These are phyloP conservation scores for Trichoderma semiorbis DNA, from an alignment of 2,329 filamentous ascomycete genomes.

Conservation along the genomic window DNA sequence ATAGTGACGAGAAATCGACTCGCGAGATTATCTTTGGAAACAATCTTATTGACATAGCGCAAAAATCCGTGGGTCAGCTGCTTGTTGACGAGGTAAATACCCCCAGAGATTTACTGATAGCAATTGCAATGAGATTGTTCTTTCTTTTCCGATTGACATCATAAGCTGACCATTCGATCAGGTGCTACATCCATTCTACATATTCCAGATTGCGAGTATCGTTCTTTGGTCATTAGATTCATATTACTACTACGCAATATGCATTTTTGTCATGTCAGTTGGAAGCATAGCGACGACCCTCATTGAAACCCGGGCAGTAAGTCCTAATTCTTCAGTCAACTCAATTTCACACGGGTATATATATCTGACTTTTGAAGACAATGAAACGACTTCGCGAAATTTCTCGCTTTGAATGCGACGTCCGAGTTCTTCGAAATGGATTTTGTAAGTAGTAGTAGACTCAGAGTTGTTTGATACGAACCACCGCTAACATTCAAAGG, in stretches of 20 bases:
- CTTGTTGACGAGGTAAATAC: conserved; percentile 74
- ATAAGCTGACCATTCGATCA: conserved; percentile 31
- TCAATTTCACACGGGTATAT: neutral
- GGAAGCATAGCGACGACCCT: conserved; percentile 88
- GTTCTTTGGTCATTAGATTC: conserved; percentile 92
- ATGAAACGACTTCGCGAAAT: conserved; percentile 90
- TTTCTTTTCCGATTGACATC: too few species aligned
- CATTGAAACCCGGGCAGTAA: conserved; percentile 78
- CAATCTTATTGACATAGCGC: conserved; percentile 89
- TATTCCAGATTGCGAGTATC: conserved; percentile 94
- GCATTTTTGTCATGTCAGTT: conserved; percentile 92
- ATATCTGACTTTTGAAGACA: conserved; percentile 50
- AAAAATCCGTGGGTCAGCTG: conserved; percentile 79
- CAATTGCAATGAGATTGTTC: neutral
- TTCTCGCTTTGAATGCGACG: conserved; percentile 91
- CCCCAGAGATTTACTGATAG: conserved; percentile 3
- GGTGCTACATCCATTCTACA: conserved; percentile 96
- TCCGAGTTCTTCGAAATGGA: conserved; percentile 86
- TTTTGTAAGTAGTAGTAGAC: conserved; percentile 65
- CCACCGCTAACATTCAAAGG: conserved; percentile 34
- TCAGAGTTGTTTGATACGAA: neutral
- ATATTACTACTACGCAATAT: conserved; percentile 96
- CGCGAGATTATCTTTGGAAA: conserved; percentile 83
- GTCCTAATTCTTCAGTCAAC: conserved; percentile 26
- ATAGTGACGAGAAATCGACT: conserved; percentile 80